Evolutionary conservation across 2,329 filamentous ascomycete species (phyloP), one percentile per base, ranked within the genome.

Genomic region (Cercospora sojina): DNA sequence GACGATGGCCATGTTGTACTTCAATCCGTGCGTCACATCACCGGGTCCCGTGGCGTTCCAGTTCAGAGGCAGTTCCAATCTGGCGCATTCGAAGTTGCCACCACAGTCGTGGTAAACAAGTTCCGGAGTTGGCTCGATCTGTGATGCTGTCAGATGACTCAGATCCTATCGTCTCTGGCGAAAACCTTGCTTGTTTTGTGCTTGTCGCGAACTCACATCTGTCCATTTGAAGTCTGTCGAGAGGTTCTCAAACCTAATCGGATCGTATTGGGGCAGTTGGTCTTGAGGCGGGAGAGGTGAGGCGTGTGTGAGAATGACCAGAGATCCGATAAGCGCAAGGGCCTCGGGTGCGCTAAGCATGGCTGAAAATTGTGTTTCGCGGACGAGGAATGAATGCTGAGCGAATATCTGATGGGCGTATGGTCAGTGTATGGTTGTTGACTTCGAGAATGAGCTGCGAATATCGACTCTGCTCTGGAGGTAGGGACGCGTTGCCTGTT

Each of bases 51-150:
- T 55, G 25, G 51, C 25, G 32, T 80, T 77, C 74, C 81, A 83
- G 64, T 80, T 81, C 73, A 85, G 79, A 0, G 83, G 84, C 0
- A 85, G 78, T 55, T 80, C 75, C 3, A 86, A 74, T 5, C 80
- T 77, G n/a, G 83, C 82, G 67, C 84, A 85, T 69, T 83, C 1
- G n/a, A 63, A 35, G 31, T 23, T 35, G 38, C 51, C 35, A 10
- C 51, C 51, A 10, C 61, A 63, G 49, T 49, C 20, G 5, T 27
- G 32, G 10, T 57, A 63, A 7, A 23, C 9, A 7, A 63, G 32
- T 7, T 43, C 31, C 1, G 25, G 27, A 16, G 8, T 63, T 23
- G 61, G 49, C 5, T 27, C 9, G 23, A 63, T 57, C 61, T 63
- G 35, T 27, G 6, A 9, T 31, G 1, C 10, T 27, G 23, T 55